These are phyloP conservation scores for Macaranga tanarius DNA, from an alignment of 441 rosid species.

Conservation along the genomic window DNA sequence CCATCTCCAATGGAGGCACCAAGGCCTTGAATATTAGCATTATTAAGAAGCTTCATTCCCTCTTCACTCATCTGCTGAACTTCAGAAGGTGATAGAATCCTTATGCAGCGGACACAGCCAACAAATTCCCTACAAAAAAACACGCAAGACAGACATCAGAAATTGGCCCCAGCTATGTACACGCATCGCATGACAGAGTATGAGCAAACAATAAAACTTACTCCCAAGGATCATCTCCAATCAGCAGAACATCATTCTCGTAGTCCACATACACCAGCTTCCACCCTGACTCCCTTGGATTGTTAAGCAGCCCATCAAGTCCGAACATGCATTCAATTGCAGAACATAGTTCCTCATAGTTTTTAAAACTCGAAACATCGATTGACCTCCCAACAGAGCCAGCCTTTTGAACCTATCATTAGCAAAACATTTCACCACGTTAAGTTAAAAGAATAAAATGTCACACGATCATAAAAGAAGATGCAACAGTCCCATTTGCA, in stretches of 20 bases:
- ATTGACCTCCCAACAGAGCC: conserved; percentile 98
- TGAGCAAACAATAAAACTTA: conserved; percentile 36
- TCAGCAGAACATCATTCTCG: conserved; percentile 90
- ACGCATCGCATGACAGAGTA: not conserved
- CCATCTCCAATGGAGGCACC: conserved; percentile 37
- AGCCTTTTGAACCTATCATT: conserved; percentile 82
- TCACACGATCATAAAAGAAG: not conserved
- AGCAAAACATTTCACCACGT: not conserved
- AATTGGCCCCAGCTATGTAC: not conserved
- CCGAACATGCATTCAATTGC: conserved; percentile 96
- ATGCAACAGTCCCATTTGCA: not conserved
- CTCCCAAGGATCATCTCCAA: conserved; percentile 99
- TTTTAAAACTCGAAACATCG: conserved; percentile 80
- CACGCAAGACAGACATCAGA: conserved; percentile 11
- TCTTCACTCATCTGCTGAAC: conserved; percentile 99
- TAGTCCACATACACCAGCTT: conserved; percentile 93
- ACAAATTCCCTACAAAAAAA: conserved; percentile 70
- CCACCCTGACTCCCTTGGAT: conserved; percentile 85
- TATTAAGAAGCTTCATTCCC: conserved; percentile 90
- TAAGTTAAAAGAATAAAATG: not conserved
- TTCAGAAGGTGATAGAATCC: conserved; percentile 92
- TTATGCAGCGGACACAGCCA: conserved; percentile 93
- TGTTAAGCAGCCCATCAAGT: conserved; percentile 78
- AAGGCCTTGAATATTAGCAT: conserved; percentile 57
- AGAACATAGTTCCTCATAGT: conserved; percentile 73